These are phyloP conservation scores for Amphichorda felina DNA, from an alignment of 2,329 filamentous ascomycete species.

Conservation along the genomic window DNA sequence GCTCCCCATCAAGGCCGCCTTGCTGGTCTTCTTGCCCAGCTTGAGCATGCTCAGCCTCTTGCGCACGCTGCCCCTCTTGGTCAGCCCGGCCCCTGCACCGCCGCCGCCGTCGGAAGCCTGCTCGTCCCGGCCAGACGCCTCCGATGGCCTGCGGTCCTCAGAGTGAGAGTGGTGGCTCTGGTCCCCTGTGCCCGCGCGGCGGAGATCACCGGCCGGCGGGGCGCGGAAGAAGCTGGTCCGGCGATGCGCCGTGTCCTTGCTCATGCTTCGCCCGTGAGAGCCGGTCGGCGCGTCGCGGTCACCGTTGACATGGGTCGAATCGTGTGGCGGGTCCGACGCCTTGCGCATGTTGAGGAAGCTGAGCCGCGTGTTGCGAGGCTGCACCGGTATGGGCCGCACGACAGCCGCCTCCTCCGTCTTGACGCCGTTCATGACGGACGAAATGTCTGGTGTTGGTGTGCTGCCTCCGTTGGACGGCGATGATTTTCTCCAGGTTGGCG, in stretches of 20 bases:
- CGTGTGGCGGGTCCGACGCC: slow-evolving; percentile 15
- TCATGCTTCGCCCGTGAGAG: background rate
- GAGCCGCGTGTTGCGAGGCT: slow-evolving; percentile 34
- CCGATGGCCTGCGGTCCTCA: slow-evolving; percentile 1
- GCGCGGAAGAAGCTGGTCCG: slow-evolving; percentile 11
- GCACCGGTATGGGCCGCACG: slow-evolving; percentile 1
- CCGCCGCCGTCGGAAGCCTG: background rate
- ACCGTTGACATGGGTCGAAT: slow-evolving; percentile 14
- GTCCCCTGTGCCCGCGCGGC: slow-evolving; percentile 14
- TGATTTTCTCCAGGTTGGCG: slow-evolving; percentile 34
- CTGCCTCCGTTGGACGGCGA: slow-evolving; percentile 29
- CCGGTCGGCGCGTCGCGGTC: background rate
- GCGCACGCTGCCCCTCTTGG: slow-evolving; percentile 53
- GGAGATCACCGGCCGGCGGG: slow-evolving; percentile 31
- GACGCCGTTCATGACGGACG: slow-evolving; percentile 19
- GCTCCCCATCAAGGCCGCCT: slow-evolving; percentile 39
- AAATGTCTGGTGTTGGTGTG: slow-evolving; percentile 16
- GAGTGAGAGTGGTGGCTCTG: slow-evolving; percentile 12
- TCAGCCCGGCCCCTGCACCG: slow-evolving; percentile 9
- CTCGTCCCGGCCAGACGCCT: background rate
- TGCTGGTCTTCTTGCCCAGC: slow-evolving; percentile 51
- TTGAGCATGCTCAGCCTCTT: slow-evolving; percentile 72
- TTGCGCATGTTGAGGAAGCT: slow-evolving; percentile 46
- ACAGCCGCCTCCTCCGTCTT: slow-evolving; percentile 29
- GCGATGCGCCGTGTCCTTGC: background rate